A percentile compares a stretch with the other conserved stretches of the same genome.
Evolutionary conservation across 108 stramenopile species (phyloP).

Genomic region (Cyclostephanos tholiformis): DNA sequence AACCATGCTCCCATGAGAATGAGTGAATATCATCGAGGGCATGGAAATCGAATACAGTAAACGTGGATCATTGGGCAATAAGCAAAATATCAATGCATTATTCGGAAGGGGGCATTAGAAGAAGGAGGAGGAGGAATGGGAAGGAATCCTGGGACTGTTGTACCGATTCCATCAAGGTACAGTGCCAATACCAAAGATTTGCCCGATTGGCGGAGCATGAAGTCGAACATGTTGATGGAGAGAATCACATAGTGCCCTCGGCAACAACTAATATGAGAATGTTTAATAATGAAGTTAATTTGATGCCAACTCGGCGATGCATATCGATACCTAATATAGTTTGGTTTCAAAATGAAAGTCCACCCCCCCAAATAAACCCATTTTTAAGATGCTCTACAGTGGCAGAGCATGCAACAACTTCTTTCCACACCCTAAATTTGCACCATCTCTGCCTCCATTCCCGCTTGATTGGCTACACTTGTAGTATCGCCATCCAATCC

Average conservation of each 20-base stretch:
- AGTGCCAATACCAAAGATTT: slow-evolving; percentile 41
- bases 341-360: no score
- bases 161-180: slow-evolving; percentile 25
- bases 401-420: not conserved
- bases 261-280: no score
- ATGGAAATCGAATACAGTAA: no score
- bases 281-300: no score
- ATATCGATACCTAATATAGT: no score
- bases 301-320: no score
- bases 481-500: not conserved
- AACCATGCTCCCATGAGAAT: no score
- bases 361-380: no score
- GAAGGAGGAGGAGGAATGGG: no score
- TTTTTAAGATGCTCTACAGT: no score
- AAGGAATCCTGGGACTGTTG: no score
- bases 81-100: slow-evolving; percentile 45
- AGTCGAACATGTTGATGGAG: slow-evolving; percentile 48
- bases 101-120: slow-evolving; percentile 21
- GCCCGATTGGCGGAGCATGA: slow-evolving; percentile 45
- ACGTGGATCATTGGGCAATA: slow-evolving; percentile 45
- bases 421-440: slow-evolving; percentile 1
- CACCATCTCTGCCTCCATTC: not conserved
- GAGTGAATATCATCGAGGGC: no score
- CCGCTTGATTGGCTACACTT: slow-evolving; percentile 8
- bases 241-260: not conserved